Percentiles rank a stretch among this genome's conserved stretches.
These are phyloP conservation scores for Kuraishia capsulata DNA, from an alignment of 805 yeast genomes.

Conservation along the genomic window DNA sequence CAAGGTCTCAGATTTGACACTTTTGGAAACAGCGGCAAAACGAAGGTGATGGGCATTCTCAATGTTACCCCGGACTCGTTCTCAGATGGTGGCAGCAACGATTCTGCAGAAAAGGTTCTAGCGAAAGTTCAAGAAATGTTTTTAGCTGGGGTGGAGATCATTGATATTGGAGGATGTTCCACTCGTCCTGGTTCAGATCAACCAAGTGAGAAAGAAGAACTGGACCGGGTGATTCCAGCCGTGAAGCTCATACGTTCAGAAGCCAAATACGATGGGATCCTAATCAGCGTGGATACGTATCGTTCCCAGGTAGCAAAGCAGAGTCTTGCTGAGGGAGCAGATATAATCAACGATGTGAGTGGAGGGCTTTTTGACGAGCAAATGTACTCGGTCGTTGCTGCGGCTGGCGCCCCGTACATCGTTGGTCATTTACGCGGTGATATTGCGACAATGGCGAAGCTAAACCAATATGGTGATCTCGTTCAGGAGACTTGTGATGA, in stretches of 20 bases:
- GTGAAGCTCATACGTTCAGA: slow-evolving; percentile 45
- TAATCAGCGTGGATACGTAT: slow-evolving; percentile 85
- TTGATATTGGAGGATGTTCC: slow-evolving; percentile 93
- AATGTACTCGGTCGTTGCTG: slow-evolving; percentile 65
- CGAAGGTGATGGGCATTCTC: slow-evolving; percentile 78
- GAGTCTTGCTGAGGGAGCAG: slow-evolving; percentile 71
- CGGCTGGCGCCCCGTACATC: slow-evolving; percentile 65
- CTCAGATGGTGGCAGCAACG: slow-evolving; percentile 70
- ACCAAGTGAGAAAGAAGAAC: slow-evolving; percentile 57
- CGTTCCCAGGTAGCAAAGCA: slow-evolving; percentile 64
- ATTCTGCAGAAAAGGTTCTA: slow-evolving; percentile 15
- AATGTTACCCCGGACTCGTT: slow-evolving; percentile 94
- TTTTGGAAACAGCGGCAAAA: slow-evolving; percentile 31
- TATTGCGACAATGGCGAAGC: slow-evolving; percentile 58
- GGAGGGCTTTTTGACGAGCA: slow-evolving; percentile 63
- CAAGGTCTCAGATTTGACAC: slow-evolving; percentile 34
- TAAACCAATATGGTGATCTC: slow-evolving; percentile 42
- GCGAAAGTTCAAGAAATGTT: slow-evolving; percentile 40
- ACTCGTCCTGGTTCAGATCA: slow-evolving; percentile 79
- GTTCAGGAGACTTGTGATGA: slow-evolving; percentile 38
- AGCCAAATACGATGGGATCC: slow-evolving; percentile 24
- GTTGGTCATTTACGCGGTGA: slow-evolving; percentile 82
- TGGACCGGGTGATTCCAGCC: slow-evolving; percentile 61
- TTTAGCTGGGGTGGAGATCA: slow-evolving; percentile 55
- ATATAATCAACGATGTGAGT: slow-evolving; percentile 85